phyloP scores from a whole-genome alignment of 331 rosid genomes.

The Telfairia occidentalis region DNA sequence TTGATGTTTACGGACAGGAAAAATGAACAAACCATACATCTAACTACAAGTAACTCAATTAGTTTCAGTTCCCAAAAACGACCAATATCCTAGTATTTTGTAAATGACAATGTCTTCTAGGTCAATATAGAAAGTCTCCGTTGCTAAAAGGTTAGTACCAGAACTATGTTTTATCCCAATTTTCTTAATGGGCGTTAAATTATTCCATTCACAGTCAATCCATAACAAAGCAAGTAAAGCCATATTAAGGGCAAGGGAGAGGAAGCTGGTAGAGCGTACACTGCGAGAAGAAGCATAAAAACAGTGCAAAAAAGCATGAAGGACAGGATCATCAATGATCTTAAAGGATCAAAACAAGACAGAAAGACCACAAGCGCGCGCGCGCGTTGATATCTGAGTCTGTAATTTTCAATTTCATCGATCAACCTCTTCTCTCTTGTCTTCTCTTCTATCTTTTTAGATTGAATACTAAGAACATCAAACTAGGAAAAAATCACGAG shows the following conservation, averaged over 20 bases:
- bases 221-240: neutral
- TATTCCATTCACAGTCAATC: neutral
- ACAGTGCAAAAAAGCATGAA: neutral
- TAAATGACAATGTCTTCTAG: neutral
- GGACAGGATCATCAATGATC: neutral
- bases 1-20: neutral
- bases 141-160: neutral
- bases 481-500: neutral
- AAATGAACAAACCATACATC: neutral
- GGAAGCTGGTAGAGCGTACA: neutral
- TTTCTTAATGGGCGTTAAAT: neutral
- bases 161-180: neutral
- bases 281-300: neutral
- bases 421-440: neutral
- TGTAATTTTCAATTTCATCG: neutral
- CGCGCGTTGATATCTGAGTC: too few relatives aligned
- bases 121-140: neutral
- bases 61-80: neutral
- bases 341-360: neutral
- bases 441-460: neutral
- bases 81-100: neutral
- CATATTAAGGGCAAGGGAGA: neutral
- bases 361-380: too few relatives aligned
- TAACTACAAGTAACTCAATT: neutral
- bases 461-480: neutral